Conservation (phyloP, 2,329 filamentous ascomycete species). For the Lecanoromycetidae sp. region DNA sequence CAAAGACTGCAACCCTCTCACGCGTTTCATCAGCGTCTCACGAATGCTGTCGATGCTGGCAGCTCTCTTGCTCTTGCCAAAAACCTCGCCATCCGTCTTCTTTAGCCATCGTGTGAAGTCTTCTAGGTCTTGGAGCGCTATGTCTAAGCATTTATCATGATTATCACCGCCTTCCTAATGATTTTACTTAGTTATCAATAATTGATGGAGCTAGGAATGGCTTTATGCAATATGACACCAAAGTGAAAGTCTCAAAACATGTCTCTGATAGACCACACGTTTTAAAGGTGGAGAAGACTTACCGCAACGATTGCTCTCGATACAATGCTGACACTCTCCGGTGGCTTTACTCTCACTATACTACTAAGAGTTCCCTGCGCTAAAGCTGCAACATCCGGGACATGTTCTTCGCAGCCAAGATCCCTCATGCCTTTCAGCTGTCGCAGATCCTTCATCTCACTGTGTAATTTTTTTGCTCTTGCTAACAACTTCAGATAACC, state of each 20-base stretch:
- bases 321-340: not conserved
- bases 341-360: not conserved
- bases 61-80: not conserved
- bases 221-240: too few relatives aligned
- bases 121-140: slow-evolving; percentile 2
- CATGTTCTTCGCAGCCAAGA: not conserved
- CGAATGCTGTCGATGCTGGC: not conserved
- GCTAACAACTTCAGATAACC: not conserved
- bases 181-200: too few relatives aligned
- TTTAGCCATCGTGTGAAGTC: not conserved
- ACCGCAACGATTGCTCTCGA: slow-evolving; percentile 1
- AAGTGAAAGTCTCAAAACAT: too few relatives aligned
- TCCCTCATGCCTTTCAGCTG: not conserved
- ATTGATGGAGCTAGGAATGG: too few relatives aligned
- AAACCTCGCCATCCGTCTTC: not conserved
- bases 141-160: not conserved
- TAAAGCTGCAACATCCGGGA: not conserved
- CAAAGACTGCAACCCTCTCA: not conserved
- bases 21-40: slow-evolving; percentile 6
- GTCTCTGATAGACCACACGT: too few relatives aligned
- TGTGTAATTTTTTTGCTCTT: not conserved
- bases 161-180: too few relatives aligned
- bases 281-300: too few relatives aligned
- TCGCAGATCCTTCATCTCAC: not conserved
- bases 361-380: not conserved